Percentiles rank a stretch among this genome's conserved stretches.
phyloP scores from a whole-genome alignment of 1,284 basidiomycete genomes.

The Vanrija humicola region DNA sequence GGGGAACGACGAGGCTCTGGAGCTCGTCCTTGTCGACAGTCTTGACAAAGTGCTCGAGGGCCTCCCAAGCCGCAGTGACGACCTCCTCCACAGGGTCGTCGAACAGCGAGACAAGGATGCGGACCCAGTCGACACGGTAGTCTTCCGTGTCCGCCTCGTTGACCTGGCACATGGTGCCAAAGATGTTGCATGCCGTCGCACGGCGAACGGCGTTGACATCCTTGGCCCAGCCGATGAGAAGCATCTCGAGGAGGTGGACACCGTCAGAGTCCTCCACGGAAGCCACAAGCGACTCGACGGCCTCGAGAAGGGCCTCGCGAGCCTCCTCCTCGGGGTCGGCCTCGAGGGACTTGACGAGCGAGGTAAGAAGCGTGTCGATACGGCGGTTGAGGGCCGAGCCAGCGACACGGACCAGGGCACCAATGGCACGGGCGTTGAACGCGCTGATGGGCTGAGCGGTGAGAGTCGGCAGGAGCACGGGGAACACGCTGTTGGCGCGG shows the following conservation, averaged over 20 bases:
- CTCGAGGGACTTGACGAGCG: conserved; percentile 66
- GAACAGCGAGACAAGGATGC: conserved; percentile 80
- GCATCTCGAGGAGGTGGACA: conserved; percentile 78
- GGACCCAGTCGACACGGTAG: conserved; percentile 91
- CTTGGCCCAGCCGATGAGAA: conserved; percentile 87
- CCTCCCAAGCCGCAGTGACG: conserved; percentile 75
- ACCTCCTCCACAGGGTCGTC: conserved; percentile 74
- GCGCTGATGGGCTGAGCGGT: conserved; percentile 85
- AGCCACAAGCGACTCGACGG: conserved; percentile 63
- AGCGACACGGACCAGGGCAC: conserved; percentile 86
- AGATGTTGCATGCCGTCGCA: conserved; percentile 71
- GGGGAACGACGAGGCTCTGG: conserved; percentile 79
- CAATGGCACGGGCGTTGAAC: conserved; percentile 92
- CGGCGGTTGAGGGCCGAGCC: conserved; percentile 83
- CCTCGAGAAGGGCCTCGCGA: conserved; percentile 66
- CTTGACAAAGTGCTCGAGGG: conserved; percentile 86
- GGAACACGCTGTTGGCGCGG: conserved; percentile 91
- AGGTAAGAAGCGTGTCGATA: conserved; percentile 67
- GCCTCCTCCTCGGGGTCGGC: conserved; percentile 65
- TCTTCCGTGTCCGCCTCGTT: conserved; percentile 69
- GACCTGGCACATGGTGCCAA: conserved; percentile 75
- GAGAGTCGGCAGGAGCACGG: conserved; percentile 91
- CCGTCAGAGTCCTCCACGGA: conserved; percentile 82
- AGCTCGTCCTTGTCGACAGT: conserved; percentile 88
- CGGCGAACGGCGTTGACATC: conserved; percentile 65